phyloP scores from a whole-genome alignment of 2,329 filamentous ascomycete genomes.

The Scolecobasidium constrictum region DNA sequence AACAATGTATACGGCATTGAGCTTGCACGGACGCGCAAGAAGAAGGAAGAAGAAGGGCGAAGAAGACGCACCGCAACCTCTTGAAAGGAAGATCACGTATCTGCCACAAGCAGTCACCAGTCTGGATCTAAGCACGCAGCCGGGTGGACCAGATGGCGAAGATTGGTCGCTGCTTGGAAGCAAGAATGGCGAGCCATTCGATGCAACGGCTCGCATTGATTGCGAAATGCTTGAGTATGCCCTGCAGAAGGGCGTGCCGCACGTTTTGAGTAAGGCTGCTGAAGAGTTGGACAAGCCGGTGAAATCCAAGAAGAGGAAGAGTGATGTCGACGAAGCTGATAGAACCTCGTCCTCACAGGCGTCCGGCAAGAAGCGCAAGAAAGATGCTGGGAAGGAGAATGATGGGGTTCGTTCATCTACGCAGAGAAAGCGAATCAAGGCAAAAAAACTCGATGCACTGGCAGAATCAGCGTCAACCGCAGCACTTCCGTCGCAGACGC shows the following conservation, averaged over 20 bases:
- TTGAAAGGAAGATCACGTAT: conserved; percentile 27
- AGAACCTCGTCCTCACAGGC: no score
- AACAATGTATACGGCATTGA: conserved; percentile 20
- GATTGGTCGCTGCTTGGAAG: conserved; percentile 19
- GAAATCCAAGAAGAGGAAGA: background rate
- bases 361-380: no score
- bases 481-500: no score
- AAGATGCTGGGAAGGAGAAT: background rate
- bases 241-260: conserved; percentile 20
- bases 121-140: conserved; percentile 15
- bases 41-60: conserved; percentile 14
- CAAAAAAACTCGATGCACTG: no score
- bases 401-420: background rate
- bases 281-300: background rate
- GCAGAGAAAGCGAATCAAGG: conserved; percentile 1
- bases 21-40: conserved; percentile 18
- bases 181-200: conserved; percentile 21
- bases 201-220: conserved; percentile 22
- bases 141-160: conserved; percentile 14
- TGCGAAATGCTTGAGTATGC: conserved; percentile 25
- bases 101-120: conserved; percentile 21
- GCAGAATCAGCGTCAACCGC: no score
- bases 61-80: no score
- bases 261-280: conserved; percentile 1
- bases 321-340: background rate